A percentile compares a stretch with the other conserved stretches of the same genome.
These are phyloP conservation scores for Phytophthora fragariae DNA, from an alignment of 352 stramenopile genomes.

Conservation along the genomic window DNA sequence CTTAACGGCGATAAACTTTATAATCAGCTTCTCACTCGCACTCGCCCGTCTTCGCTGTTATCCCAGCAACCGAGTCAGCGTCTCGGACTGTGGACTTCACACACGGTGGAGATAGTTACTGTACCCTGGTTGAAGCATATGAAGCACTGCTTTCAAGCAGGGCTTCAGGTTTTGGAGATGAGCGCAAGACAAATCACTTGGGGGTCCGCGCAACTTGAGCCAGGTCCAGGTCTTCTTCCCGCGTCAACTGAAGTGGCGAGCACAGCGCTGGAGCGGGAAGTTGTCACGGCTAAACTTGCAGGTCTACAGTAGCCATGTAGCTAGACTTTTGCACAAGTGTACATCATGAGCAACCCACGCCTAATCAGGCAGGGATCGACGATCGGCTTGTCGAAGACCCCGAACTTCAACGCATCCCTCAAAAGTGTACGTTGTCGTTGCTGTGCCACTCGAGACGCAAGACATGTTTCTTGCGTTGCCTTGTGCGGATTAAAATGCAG, in stretches of 20 bases:
- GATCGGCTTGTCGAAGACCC: not conserved
- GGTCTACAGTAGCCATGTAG: too few relatives aligned
- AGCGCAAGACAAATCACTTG: conserved; percentile 15
- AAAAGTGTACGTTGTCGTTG: not conserved
- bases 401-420: not conserved
- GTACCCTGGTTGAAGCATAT: not conserved
- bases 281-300: too few relatives aligned
- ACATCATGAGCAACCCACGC: not conserved
- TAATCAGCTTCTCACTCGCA: conserved; percentile 21
- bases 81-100: not conserved
- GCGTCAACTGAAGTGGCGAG: not conserved
- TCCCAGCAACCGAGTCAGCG: not conserved
- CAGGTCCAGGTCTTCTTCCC: conserved; percentile 8
- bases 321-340: not conserved
- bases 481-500: not conserved
- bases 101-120: too few relatives aligned
- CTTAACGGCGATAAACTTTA: conserved; percentile 23
- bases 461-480: not conserved
- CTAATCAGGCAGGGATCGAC: not conserved
- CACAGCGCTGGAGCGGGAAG: not conserved
- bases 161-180: conserved; percentile 14
- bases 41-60: not conserved
- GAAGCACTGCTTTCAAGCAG: not conserved
- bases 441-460: not conserved
- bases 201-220: conserved; percentile 11